These are phyloP conservation scores for Xerocomellus amylosporus DNA, from an alignment of 768 basidiomycete species.

Conservation along the genomic window DNA sequence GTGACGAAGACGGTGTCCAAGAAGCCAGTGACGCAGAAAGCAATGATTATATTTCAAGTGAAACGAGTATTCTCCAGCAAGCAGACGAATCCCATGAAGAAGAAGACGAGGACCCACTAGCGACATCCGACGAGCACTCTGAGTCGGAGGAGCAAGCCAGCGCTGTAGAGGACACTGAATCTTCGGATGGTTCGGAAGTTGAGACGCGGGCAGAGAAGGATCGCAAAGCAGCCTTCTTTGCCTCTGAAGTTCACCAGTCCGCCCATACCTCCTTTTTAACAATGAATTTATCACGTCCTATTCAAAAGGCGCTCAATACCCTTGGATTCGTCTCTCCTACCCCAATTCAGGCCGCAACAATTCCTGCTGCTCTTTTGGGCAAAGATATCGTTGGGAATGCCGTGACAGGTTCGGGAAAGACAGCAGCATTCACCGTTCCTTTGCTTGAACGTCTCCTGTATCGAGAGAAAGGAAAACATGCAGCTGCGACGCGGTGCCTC, in stretches of 20 bases:
- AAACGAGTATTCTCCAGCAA: constrained; percentile 15
- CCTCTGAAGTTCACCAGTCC: constrained; percentile 51
- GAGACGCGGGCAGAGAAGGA: constrained; percentile 59
- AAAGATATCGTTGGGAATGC: constrained; percentile 96
- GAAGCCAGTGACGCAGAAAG: constrained; percentile 37
- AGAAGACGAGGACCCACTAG: constrained; percentile 35
- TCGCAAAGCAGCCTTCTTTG: constrained; percentile 88
- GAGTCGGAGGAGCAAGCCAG: constrained; percentile 26
- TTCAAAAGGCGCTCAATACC: constrained; percentile 85
- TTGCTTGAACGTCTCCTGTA: constrained; percentile 91
- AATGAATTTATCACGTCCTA: constrained; percentile 94
- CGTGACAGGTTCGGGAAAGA: constrained; percentile 97
- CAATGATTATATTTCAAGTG: constrained; percentile 4
- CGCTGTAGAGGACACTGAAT: constrained; percentile 40
- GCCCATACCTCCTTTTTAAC: constrained; percentile 79
- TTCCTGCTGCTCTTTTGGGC: constrained; percentile 90
- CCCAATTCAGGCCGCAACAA: constrained; percentile 92
- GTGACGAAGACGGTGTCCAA: constrained; percentile 32
- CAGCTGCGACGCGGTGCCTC: constrained; percentile 85
- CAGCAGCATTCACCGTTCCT: constrained; percentile 94
- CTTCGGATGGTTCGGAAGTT: constrained; percentile 59
- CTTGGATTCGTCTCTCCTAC: constrained; percentile 84
- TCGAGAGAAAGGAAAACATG: constrained; percentile 83
- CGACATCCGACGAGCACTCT: constrained; percentile 31
- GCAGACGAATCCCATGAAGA: constrained; percentile 30